Percentiles rank a stretch among this genome's conserved stretches.
phyloP scores from a whole-genome alignment of 2,329 filamentous ascomycete species.

The Cladobotryum protrusum region DNA sequence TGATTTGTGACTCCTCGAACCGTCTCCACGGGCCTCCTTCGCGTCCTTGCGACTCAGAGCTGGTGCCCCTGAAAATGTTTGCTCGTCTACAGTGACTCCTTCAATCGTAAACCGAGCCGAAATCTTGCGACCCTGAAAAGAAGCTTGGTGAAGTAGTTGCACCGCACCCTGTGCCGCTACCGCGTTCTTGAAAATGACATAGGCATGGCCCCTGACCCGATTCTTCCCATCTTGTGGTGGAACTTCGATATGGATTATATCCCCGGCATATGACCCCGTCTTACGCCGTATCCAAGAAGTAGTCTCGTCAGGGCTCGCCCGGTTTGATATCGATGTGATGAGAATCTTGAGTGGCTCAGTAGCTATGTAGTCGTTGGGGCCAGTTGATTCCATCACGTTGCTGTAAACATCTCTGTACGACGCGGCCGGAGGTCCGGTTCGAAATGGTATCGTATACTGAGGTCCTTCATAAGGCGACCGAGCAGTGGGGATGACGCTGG shows the following conservation, averaged over 20 bases:
- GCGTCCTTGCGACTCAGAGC: background rate
- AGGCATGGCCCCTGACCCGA: constrained; percentile 21
- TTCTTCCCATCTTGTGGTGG: constrained; percentile 18
- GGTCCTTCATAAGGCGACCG: constrained; percentile 12
- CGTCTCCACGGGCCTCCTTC: background rate
- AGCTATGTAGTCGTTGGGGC: background rate
- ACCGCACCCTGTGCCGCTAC: constrained; percentile 18
- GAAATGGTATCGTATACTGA: constrained; percentile 16
- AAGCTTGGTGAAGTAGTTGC: constrained; percentile 20
- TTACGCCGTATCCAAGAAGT: constrained; percentile 21
- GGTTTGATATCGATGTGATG: constrained; percentile 20
- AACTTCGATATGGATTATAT: constrained; percentile 21
- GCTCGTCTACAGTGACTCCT: constrained; percentile 10
- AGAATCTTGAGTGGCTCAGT: constrained; percentile 17
- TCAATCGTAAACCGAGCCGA: constrained; percentile 18
- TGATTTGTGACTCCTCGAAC: constrained; percentile 4
- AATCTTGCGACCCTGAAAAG: constrained; percentile 21
- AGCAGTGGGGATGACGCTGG: constrained; percentile 3
- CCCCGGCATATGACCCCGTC: constrained; percentile 15
- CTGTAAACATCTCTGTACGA: constrained; percentile 1
- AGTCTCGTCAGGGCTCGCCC: constrained; percentile 13
- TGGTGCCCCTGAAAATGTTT: background rate
- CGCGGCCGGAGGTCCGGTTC: constrained; percentile 6
- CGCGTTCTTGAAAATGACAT: constrained; percentile 19
- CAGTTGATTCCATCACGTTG: background rate